Base-by-base conservation (phyloP, 768 basidiomycete species). In the Podaxis pistillaris region DNA sequence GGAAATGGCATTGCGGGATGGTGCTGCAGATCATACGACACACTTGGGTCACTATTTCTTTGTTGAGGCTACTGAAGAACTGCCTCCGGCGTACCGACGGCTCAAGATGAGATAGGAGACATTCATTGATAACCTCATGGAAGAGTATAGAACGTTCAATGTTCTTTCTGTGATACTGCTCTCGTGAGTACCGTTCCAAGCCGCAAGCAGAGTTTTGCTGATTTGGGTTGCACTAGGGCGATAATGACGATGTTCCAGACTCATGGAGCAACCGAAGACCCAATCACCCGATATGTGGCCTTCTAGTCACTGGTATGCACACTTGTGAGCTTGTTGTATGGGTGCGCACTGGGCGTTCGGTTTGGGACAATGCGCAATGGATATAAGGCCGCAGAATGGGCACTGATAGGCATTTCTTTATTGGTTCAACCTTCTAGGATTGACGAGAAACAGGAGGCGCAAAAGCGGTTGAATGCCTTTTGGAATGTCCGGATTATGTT, bases 401-500 rank as follows among this genome's bases (percentile, higher is more conserved):
- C 86, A 1, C 78, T 85, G 70, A 85, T 84, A 65, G 1, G 66
- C 64, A 41, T 41, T 19, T 2, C 4, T 33, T 22, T 40, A 40
- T 40, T 47, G 13, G 7, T 41, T n/a, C 12, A 19, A 5, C 46
- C n/a, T 5, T 17, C 46, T 17, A n/a, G 19, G 7, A 8, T 22
- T 47, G n/a, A 47, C n/a, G 17, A 4, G n/a, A 15, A 9, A 3
- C 60, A 86, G 84, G 86, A 88, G 67, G 81, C 86, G 2, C 79
- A 81, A 50, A 73, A 68, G 40, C 60, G 64, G 1, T 65, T 65
- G 22, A 66, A 70, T 8, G 68, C 71, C 30, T 74, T 69, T 66
- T 77, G 87, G 87, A 89, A 89, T 62, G 82, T 87, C 19, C 86
- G 87, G 86, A 81, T 87, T 1, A 63, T 88, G 19, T 74, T 88